phyloP scores from a whole-genome alignment of 2,329 filamentous ascomycete genomes.

The Zymoseptoria crescenta region DNA sequence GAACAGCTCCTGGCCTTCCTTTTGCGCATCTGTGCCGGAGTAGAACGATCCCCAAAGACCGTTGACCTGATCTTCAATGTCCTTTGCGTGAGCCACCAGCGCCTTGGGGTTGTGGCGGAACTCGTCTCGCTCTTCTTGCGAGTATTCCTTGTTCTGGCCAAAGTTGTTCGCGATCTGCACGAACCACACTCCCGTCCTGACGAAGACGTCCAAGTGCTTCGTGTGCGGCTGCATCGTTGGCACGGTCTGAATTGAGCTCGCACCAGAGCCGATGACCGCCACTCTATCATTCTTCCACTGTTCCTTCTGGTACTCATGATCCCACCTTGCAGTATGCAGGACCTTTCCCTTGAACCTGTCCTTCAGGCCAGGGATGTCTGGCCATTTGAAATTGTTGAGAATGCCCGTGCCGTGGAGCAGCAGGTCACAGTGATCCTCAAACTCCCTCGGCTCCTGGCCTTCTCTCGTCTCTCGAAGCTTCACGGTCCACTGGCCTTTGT shows the following conservation, averaged over 20 bases:
- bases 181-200: conserved; percentile 36
- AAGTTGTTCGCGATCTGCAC: conserved; percentile 41
- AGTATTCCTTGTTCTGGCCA: conserved; percentile 40
- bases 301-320: conserved; percentile 37
- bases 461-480: conserved; percentile 36
- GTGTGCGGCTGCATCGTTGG: conserved; percentile 40
- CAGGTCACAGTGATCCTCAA: conserved; percentile 38
- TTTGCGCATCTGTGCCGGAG: conserved; percentile 35
- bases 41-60: conserved; percentile 43
- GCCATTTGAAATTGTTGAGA: conserved; percentile 26
- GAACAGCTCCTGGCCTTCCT: conserved; percentile 32
- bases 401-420: conserved; percentile 39
- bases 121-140: conserved; percentile 33
- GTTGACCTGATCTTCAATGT: conserved; percentile 36
- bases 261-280: conserved; percentile 40
- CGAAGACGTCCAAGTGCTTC: conserved; percentile 41
- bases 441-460: conserved; percentile 30
- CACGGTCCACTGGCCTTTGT: conserved; percentile 43
- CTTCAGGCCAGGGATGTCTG: conserved; percentile 33
- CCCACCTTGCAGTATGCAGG: conserved; percentile 41
- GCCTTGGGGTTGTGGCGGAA: conserved; percentile 38
- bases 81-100: conserved; percentile 38
- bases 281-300: conserved; percentile 37
- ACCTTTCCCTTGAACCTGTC: conserved; percentile 39
- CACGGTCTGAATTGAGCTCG: conserved; percentile 40